phyloP scores from a whole-genome alignment of 352 stramenopile genomes.

The Phytophthora cajani region DNA sequence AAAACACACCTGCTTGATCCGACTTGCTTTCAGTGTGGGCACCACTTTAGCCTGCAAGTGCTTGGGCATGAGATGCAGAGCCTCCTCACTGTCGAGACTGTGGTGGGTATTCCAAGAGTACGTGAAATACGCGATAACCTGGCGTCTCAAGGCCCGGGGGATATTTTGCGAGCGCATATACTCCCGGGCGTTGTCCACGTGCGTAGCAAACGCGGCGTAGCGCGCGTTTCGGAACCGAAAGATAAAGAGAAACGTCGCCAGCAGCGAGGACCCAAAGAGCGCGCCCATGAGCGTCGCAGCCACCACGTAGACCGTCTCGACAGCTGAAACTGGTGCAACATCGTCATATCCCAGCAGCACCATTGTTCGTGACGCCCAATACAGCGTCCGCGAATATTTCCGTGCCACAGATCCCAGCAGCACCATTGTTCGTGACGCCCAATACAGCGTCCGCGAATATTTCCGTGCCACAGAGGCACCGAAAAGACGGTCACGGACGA shows the following conservation, averaged over 20 bases:
- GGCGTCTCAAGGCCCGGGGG: conserved; percentile 44
- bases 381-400: conserved; percentile 26
- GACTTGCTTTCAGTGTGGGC: conserved; percentile 67
- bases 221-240: conserved; percentile 69
- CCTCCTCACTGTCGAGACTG: conserved; percentile 67
- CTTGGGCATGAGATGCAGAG: conserved; percentile 62
- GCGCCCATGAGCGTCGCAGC: conserved; percentile 55
- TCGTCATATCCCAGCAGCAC: conserved; percentile 75
- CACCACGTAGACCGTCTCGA: conserved; percentile 64
- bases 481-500: conserved; percentile 58
- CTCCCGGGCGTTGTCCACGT: conserved; percentile 78
- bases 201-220: conserved; percentile 57
- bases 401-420: conserved; percentile 47
- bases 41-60: conserved; percentile 69
- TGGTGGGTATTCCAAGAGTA: conserved; percentile 76
- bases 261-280: conserved; percentile 61
- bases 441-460: conserved; percentile 43
- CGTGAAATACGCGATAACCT: conserved; percentile 72
- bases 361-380: conserved; percentile 67
- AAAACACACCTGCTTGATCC: conserved; percentile 75
- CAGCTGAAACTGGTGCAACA: conserved; percentile 64
- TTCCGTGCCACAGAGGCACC: conserved; percentile 37
- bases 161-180: conserved; percentile 83
- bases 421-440: conserved; percentile 65
- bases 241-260: conserved; percentile 79